These are phyloP conservation scores for Rosa chinensis DNA, from an alignment of 306 rosid species.

Conservation along the genomic window DNA sequence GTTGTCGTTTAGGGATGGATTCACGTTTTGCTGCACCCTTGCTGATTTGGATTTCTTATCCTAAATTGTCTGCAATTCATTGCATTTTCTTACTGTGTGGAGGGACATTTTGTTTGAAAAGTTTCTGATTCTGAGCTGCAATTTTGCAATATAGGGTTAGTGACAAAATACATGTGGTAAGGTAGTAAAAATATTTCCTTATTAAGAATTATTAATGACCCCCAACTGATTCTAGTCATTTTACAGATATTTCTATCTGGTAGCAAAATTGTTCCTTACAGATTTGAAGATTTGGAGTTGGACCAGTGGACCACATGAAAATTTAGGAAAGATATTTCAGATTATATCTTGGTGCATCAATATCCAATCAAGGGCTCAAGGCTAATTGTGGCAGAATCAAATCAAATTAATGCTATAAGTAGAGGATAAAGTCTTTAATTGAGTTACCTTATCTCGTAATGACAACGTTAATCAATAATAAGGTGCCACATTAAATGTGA, in stretches of 20 bases:
- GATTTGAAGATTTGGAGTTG: not conserved
- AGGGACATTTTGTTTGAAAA: not conserved
- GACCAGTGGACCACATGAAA: not conserved
- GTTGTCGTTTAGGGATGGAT: not conserved
- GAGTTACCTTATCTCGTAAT: not conserved
- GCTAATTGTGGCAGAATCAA: not conserved
- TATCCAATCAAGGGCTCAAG: not conserved
- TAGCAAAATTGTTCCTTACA: not conserved
- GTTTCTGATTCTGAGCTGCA: not conserved
- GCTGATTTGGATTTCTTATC: not conserved
- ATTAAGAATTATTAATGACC: not conserved
- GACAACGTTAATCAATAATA: not conserved
- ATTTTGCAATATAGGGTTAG: not conserved
- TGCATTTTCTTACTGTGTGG: not conserved
- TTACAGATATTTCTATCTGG: not conserved
- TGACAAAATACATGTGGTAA: not conserved
- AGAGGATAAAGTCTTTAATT: not conserved
- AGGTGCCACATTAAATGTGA: not conserved
- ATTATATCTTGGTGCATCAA: not conserved
- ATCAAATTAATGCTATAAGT: not conserved
- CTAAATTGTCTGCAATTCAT: not conserved
- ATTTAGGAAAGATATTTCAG: not conserved
- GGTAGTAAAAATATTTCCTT: not conserved
- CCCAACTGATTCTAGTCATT: not conserved
- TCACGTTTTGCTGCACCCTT: slow-evolving; percentile 3